Conservation (phyloP, 2,329 filamentous ascomycete genomes). For the Orbilia quercus region DNA sequence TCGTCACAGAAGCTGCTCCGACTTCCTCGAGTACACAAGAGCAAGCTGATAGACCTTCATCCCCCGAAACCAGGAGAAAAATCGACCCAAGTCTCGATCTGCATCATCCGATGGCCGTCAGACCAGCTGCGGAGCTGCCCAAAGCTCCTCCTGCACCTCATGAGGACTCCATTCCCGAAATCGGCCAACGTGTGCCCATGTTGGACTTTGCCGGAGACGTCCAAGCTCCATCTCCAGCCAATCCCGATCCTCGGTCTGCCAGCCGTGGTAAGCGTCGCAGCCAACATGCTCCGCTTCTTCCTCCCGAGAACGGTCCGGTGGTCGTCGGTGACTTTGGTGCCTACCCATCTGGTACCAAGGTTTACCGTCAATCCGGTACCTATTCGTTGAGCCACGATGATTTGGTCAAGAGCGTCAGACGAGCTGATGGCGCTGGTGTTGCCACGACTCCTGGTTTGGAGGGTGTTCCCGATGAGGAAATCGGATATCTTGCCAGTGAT, state of each 20-base stretch:
- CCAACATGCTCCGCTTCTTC: conserved; percentile 59
- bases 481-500: conserved; percentile 87
- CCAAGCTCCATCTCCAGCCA: conserved; percentile 86
- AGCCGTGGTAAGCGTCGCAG: conserved; percentile 60
- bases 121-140: conserved; percentile 36
- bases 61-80: conserved; percentile 36
- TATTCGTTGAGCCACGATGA: conserved; percentile 85
- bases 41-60: conserved; percentile 45
- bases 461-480: conserved; percentile 87
- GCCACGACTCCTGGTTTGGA: conserved; percentile 66
- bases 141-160: conserved; percentile 16
- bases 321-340: conserved; percentile 60
- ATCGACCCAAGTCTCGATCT: conserved; percentile 51
- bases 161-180: conserved; percentile 70
- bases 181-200: conserved; percentile 93
- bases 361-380: conserved; percentile 45
- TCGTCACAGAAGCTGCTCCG: background rate
- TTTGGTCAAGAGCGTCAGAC: conserved; percentile 59
- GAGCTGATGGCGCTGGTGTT: conserved; percentile 62
- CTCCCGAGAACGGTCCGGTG: conserved; percentile 36
- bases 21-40: conserved; percentile 6
- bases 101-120: conserved; percentile 53
- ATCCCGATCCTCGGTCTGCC: conserved; percentile 57
- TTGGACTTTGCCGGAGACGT: conserved; percentile 92
- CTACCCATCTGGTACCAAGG: conserved; percentile 40